A percentile compares a stretch with the other conserved stretches of the same genome.
Conservation (phyloP, 352 stramenopile genomes). For the Phytopythium boreale region DNA sequence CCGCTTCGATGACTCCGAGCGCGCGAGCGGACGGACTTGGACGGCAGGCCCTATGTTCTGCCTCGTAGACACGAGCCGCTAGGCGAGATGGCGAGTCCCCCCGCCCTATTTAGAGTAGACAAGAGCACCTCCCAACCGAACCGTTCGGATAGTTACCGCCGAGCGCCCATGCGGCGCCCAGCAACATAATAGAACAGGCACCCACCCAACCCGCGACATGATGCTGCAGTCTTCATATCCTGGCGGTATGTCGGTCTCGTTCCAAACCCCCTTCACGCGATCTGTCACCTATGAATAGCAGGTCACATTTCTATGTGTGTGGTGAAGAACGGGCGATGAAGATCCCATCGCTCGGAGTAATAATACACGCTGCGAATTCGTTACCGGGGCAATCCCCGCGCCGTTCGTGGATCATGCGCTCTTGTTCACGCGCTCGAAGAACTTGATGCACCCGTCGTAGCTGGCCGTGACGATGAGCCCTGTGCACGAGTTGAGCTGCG, state of each 20-base stretch:
- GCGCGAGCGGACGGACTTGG: background rate
- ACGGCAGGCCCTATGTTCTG: background rate
- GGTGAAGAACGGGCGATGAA: background rate
- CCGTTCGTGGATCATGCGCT: background rate
- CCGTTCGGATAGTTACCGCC: background rate
- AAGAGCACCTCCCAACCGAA: background rate
- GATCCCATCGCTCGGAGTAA: background rate
- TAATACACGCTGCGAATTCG: background rate
- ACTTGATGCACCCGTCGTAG: slow-evolving; percentile 85
- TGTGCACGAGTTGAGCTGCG: slow-evolving; percentile 67
- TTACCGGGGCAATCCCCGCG: background rate
- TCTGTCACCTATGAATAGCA: background rate
- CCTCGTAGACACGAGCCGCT: background rate
- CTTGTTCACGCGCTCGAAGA: slow-evolving; percentile 57
- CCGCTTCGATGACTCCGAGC: background rate
- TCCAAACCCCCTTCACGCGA: background rate
- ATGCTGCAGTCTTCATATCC: background rate
- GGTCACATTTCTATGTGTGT: background rate
- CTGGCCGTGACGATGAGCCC: slow-evolving; percentile 79
- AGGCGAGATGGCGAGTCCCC: background rate
- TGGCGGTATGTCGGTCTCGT: background rate
- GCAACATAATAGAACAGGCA: slow-evolving; percentile 5
- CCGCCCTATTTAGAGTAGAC: slow-evolving; percentile 9
- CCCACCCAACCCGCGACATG: background rate
- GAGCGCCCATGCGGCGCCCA: no score